A percentile compares a stretch with the other conserved stretches of the same genome.
phyloP scores from a whole-genome alignment of 495 filamentous ascomycete genomes.

The Daldinia caldariorum region DNA sequence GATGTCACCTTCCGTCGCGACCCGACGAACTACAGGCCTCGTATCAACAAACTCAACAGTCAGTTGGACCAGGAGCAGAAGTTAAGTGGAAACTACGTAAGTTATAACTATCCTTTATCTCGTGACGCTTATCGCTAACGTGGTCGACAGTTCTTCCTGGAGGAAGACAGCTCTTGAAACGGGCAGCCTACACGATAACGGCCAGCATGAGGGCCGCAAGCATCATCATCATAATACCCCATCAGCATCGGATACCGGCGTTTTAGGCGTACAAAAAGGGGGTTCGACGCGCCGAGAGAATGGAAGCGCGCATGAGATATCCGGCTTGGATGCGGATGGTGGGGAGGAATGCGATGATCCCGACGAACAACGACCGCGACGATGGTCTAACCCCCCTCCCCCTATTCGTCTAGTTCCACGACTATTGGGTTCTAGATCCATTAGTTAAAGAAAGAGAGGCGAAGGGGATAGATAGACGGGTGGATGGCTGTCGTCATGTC shows the following conservation, averaged over 20 bases:
- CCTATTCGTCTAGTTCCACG: conserved; percentile 65
- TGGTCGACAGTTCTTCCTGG: conserved; percentile 79
- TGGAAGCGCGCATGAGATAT: conserved; percentile 44
- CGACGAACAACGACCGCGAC: conserved; percentile 55
- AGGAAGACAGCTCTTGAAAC: conserved; percentile 78
- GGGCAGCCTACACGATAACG: conserved; percentile 55
- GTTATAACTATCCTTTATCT: conserved; percentile 42
- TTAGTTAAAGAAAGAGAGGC: conserved; percentile 42
- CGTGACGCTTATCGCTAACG: conserved; percentile 24
- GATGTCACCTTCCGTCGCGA: conserved; percentile 99
- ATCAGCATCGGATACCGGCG: conserved; percentile 53
- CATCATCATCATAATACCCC: conserved; percentile 44
- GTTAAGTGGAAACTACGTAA: conserved; percentile 87
- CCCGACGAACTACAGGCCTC: conserved; percentile 92
- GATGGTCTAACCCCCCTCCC: conserved; percentile 53
- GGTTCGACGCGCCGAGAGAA: conserved; percentile 40
- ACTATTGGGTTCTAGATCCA: conserved; percentile 14
- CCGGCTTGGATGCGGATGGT: conserved; percentile 49
- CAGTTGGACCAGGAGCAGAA: conserved; percentile 99
- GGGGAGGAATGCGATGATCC: conserved; percentile 57
- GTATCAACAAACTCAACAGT: conserved; percentile 97
- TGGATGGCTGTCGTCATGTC: conserved; percentile 43
- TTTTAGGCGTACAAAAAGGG: conserved; percentile 57
- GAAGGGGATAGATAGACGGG: conserved; percentile 43
- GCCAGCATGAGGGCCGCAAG: conserved; percentile 41